A percentile compares a stretch with the other conserved stretches of the same genome.
Conservation (phyloP, 2,329 filamentous ascomycete genomes). For the Calonectria pteridis region DNA sequence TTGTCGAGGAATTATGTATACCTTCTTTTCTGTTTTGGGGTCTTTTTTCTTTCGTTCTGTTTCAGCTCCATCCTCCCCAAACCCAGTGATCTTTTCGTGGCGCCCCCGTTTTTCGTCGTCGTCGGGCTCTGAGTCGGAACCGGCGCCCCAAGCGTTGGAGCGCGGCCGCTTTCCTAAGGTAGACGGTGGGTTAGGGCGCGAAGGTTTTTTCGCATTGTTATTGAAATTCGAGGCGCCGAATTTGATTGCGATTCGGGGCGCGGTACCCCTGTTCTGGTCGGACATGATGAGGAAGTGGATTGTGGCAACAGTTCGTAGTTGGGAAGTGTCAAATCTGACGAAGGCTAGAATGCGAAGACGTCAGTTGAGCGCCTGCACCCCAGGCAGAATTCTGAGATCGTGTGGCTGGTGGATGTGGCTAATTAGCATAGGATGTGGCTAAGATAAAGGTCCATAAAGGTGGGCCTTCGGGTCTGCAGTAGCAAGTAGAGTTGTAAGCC, state of each 20-base stretch:
- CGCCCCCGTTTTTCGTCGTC: conserved; percentile 46
- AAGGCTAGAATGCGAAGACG: not conserved
- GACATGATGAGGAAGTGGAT: conserved; percentile 30
- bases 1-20: conserved; percentile 69
- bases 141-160: conserved; percentile 55
- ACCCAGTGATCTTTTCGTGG: conserved; percentile 64
- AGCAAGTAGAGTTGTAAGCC: not conserved
- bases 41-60: conserved; percentile 53
- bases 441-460: not conserved
- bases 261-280: conserved; percentile 45
- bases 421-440: not conserved
- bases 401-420: conserved; percentile 14
- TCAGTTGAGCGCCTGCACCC: conserved; percentile 1
- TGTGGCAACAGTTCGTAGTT: not conserved
- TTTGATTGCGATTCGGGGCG: conserved; percentile 62
- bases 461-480: not conserved
- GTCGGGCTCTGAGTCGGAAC: conserved; percentile 59
- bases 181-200: conserved; percentile 54
- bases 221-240: conserved; percentile 52
- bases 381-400: conserved; percentile 2
- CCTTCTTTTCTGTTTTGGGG: conserved; percentile 44
- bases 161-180: conserved; percentile 63
- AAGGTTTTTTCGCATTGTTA: conserved; percentile 44
- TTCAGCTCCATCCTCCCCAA: conserved; percentile 59
- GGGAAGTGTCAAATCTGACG: not conserved